Percentiles rank a stretch among this genome's conserved stretches.
These are phyloP conservation scores for Pistacia atlantica DNA, from an alignment of 345 rosid genomes.

Conservation along the genomic window DNA sequence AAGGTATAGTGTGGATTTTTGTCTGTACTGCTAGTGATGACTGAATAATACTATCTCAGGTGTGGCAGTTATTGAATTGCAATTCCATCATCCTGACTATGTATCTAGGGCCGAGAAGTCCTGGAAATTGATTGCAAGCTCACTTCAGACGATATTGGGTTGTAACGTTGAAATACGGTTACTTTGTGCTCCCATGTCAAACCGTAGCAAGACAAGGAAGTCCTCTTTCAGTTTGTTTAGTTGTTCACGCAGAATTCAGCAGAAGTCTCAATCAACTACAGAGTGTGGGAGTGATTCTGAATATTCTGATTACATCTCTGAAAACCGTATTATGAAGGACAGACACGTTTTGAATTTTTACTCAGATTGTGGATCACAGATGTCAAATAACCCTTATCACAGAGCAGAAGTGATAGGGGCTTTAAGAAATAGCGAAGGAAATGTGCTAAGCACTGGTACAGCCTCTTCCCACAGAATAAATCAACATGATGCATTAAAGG, in stretches of 20 bases:
- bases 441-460: conserved; percentile 56
- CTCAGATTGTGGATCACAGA: conserved; percentile 38
- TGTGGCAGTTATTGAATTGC: conserved; percentile 76
- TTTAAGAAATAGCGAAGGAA: conserved; percentile 76
- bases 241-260: conserved; percentile 69
- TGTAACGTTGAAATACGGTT: conserved; percentile 84
- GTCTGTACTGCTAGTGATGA: conserved; percentile 1
- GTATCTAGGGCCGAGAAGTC: conserved; percentile 86
- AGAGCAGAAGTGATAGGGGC: conserved; percentile 44
- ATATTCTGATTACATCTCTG: conserved; percentile 45
- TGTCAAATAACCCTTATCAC: conserved; percentile 31
- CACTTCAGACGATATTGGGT: conserved; percentile 75
- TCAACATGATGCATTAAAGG: conserved; percentile 31
- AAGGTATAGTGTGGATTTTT: neutral
- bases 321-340: conserved; percentile 43
- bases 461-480: conserved; percentile 38
- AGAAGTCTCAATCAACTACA: conserved; percentile 41
- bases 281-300: conserved; percentile 46
- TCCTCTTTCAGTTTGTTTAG: conserved; percentile 65
- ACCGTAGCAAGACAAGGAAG: conserved; percentile 52
- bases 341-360: conserved; percentile 32
- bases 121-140: conserved; percentile 90
- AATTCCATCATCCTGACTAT: conserved; percentile 56
- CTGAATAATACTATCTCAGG: conserved; percentile 40
- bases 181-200: conserved; percentile 46